phyloP scores from a whole-genome alignment of 176 grass and related monocot genomes.

The Tillandsia leiboldiana region DNA sequence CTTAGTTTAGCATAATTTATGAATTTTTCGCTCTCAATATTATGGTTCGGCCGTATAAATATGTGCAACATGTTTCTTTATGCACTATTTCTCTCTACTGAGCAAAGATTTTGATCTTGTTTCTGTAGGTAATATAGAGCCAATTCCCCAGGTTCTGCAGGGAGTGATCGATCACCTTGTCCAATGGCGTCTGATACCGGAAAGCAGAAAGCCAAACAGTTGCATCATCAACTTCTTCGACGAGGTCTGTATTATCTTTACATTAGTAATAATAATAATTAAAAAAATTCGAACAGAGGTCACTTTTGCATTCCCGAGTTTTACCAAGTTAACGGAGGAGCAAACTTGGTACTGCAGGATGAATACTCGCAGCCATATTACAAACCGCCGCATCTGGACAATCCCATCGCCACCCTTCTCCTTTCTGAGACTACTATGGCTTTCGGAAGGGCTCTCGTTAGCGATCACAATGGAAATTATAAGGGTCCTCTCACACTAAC shows the following conservation, averaged over 20 bases:
- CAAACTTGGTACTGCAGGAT: constrained; percentile 31
- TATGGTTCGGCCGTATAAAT: neutral
- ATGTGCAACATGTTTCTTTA: neutral
- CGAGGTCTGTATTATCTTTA: constrained; percentile 35
- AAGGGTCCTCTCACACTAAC: constrained; percentile 78
- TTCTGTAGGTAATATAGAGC: constrained; percentile 76
- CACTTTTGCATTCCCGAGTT: constrained; percentile 2
- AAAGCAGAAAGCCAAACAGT: constrained; percentile 90
- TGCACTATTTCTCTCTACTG: neutral
- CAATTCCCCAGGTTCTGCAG: constrained; percentile 75
- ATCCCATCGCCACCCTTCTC: constrained; percentile 81
- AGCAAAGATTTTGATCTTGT: constrained; percentile 15
- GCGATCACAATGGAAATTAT: constrained; percentile 91
- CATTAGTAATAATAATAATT: neutral
- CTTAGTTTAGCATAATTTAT: too few species aligned
- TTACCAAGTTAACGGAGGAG: too few species aligned
- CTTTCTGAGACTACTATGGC: constrained; percentile 87
- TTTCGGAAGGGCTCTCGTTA: constrained; percentile 85
- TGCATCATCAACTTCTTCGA: constrained; percentile 99
- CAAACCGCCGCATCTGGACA: constrained; percentile 96
- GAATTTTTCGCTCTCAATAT: too few species aligned
- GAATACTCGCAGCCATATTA: constrained; percentile 93
- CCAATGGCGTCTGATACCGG: constrained; percentile 95
- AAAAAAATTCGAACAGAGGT: neutral
- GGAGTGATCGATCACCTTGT: constrained; percentile 91